Evolutionary conservation across 2,329 filamentous ascomycete species (phyloP).

Genomic region (Penicillium sumatraense): DNA sequence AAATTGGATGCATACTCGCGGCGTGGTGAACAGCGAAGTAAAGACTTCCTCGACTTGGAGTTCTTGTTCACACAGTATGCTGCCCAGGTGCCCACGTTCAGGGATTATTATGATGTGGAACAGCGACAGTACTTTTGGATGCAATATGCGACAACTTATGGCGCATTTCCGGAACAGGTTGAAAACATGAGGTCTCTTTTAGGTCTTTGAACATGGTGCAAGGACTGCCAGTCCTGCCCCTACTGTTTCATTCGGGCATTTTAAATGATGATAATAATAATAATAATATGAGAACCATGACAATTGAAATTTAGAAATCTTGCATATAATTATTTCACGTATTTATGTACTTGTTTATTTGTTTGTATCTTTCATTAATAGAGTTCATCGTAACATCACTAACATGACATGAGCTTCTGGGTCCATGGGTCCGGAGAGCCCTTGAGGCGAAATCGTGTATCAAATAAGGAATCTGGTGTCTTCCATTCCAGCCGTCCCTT

Average conservation of each 20-base stretch:
- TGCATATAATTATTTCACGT: neutral
- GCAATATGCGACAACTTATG: conserved; percentile 22
- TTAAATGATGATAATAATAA: too few relatives aligned
- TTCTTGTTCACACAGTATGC: conserved; percentile 25
- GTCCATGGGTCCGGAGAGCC: conserved; percentile 34
- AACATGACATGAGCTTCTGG: conserved; percentile 25
- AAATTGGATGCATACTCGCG: conserved; percentile 22
- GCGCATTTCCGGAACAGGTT: conserved; percentile 22
- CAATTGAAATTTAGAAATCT: neutral
- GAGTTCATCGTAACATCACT: conserved; percentile 5
- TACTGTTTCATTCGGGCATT: too few relatives aligned
- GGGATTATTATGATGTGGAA: conserved; percentile 20
- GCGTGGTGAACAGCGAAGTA: conserved; percentile 24
- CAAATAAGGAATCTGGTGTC: conserved; percentile 30
- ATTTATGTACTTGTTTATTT: conserved; percentile 7
- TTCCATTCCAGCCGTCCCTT: conserved; percentile 31
- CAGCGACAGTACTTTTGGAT: conserved; percentile 22
- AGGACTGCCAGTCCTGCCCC: too few relatives aligned
- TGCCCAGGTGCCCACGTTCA: conserved; percentile 18
- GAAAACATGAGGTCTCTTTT: conserved; percentile 22
- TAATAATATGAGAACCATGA: too few relatives aligned
- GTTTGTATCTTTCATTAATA: conserved; percentile 11
- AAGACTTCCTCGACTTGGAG: conserved; percentile 24
- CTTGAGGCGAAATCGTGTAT: conserved; percentile 32
- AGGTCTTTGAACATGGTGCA: conserved; percentile 9